Evolutionary conservation across 805 yeast species (phyloP).

Genomic region (Wickerhamiella azymoides): DNA sequence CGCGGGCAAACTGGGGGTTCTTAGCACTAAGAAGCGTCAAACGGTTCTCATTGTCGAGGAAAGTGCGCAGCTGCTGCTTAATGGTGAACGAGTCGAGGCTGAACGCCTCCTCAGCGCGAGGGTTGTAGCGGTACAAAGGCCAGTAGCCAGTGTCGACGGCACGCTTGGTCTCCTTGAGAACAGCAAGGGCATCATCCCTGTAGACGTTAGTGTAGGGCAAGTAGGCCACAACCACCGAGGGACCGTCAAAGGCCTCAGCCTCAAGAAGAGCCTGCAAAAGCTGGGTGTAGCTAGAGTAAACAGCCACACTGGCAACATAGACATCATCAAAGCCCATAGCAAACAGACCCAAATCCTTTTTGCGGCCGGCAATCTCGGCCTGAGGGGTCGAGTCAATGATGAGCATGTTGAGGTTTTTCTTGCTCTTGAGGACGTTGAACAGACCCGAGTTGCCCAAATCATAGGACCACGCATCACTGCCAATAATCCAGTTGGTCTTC

Average conservation of each 20-base stretch:
- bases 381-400: conserved; percentile 75
- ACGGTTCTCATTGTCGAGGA: conserved; percentile 81
- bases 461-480: conserved; percentile 91
- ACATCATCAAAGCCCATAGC: conserved; percentile 87
- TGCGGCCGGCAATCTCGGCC: conserved; percentile 35
- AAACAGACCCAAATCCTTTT: conserved; percentile 85
- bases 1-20: conserved; percentile 65
- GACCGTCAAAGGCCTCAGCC: conserved; percentile 82
- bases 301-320: conserved; percentile 89
- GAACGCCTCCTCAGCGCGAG: conserved; percentile 49
- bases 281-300: conserved; percentile 88
- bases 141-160: conserved; percentile 93
- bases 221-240: conserved; percentile 81
- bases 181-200: conserved; percentile 47
- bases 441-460: conserved; percentile 88
- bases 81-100: conserved; percentile 74
- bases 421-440: conserved; percentile 65
- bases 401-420: conserved; percentile 67
- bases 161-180: conserved; percentile 71
- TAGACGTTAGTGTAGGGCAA: conserved; percentile 57
- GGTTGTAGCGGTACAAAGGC: conserved; percentile 86
- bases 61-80: conserved; percentile 58
- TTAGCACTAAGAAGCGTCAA: conserved; percentile 59
- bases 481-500: conserved; percentile 54
- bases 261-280: conserved; percentile 76